Evolutionary conservation across 2,329 filamentous ascomycete species (phyloP).

Genomic region (Cordyceps cateniannulata): DNA sequence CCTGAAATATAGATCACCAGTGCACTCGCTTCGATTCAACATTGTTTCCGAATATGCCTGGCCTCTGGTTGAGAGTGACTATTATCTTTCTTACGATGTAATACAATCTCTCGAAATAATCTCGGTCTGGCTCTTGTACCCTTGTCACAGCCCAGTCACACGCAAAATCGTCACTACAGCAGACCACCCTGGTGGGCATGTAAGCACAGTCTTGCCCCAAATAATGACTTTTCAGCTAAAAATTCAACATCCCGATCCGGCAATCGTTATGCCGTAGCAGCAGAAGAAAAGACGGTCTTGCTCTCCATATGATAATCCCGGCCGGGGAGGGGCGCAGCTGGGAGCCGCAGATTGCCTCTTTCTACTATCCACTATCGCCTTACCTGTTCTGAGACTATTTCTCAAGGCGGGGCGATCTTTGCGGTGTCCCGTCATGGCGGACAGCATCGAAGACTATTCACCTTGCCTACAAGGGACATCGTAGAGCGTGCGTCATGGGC

Average conservation of each 20-base stretch:
- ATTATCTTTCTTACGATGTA: background rate
- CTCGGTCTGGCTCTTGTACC: background rate
- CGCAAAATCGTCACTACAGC: background rate
- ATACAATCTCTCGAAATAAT: background rate
- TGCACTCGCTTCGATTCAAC: background rate
- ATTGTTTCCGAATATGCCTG: background rate
- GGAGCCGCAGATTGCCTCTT: background rate
- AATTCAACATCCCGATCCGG: conserved; percentile 1
- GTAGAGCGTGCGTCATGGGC: background rate
- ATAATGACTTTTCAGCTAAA: background rate
- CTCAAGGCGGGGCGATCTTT: conserved; percentile 1
- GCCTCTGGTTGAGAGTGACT: background rate
- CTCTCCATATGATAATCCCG: conserved; percentile 3
- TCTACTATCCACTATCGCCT: background rate
- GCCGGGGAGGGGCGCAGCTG: background rate
- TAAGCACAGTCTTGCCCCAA: background rate
- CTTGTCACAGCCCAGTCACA: background rate
- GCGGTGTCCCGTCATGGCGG: background rate
- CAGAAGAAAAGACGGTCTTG: background rate
- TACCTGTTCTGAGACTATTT: background rate
- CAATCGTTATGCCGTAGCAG: background rate
- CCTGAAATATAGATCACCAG: background rate
- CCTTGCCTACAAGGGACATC: background rate
- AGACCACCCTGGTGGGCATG: background rate
- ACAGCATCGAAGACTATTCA: background rate